Evolutionary conservation across 257 asterid genomes (phyloP).

Genomic region (Jacaranda copaia): DNA sequence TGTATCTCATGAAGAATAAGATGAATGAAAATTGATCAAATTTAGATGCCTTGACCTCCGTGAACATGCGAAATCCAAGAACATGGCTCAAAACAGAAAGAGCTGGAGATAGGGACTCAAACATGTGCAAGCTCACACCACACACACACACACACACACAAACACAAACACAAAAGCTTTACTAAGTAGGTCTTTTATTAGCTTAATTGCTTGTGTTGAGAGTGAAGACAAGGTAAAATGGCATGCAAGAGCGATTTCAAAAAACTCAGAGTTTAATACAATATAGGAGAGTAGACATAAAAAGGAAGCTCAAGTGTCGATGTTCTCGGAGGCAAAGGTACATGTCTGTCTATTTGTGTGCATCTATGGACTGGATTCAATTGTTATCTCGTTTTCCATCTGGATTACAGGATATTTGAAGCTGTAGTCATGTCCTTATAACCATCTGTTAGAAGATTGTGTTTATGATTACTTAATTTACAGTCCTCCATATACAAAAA

Average conservation of each 20-base stretch:
- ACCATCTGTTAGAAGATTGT: background rate
- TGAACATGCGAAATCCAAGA: background rate
- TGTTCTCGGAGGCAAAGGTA: background rate
- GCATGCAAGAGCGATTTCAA: background rate
- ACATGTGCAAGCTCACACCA: too few species aligned
- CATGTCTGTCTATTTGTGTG: background rate
- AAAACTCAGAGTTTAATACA: background rate
- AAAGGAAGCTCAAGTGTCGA: background rate
- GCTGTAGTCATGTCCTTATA: background rate
- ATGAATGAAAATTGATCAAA: background rate
- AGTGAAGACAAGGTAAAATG: too few species aligned
- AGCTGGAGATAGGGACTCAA: too few species aligned
- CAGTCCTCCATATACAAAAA: background rate
- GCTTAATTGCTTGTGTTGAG: too few species aligned
- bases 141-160: too few species aligned
- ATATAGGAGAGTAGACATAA: background rate
- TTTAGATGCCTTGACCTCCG: background rate
- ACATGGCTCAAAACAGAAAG: too few species aligned
- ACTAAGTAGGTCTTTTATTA: too few species aligned
- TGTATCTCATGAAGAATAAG: background rate
- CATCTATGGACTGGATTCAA: too few species aligned
- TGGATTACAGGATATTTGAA: too few species aligned
- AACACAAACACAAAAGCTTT: too few species aligned
- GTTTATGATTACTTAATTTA: background rate
- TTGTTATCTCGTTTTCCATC: too few species aligned